A percentile compares a stretch with the other conserved stretches of the same genome.
Conservation (phyloP, 2,329 filamentous ascomycete genomes). For the Scedosporium apiospermum region DNA sequence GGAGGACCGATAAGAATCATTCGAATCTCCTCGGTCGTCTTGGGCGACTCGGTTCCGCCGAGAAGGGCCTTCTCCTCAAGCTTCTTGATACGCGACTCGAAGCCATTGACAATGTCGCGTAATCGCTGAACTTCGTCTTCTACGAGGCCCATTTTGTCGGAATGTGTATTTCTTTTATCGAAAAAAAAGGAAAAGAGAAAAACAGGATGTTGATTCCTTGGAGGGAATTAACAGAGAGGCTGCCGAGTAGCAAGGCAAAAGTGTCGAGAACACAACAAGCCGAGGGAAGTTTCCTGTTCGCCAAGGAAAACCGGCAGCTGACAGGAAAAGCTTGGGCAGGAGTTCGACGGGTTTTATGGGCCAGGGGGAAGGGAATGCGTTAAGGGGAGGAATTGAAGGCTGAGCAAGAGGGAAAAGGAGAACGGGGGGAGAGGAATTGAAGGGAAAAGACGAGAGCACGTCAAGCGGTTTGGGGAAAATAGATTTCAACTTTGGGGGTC, state of each 20-base stretch:
- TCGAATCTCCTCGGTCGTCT: constrained; percentile 61
- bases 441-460: constrained; percentile 3
- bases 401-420: constrained; percentile 1
- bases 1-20: constrained; percentile 98
- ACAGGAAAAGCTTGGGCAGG: not conserved
- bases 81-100: constrained; percentile 78
- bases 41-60: constrained; percentile 33
- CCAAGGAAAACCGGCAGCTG: not conserved
- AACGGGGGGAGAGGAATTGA: constrained; percentile 9
- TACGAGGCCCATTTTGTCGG: constrained; percentile 72
- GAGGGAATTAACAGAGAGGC: not conserved
- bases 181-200: constrained; percentile 11
- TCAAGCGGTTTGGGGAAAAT: not conserved
- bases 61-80: constrained; percentile 63
- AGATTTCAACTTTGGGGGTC: constrained; percentile 1
- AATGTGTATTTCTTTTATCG: constrained; percentile 11
- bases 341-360: not conserved
- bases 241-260: not conserved
- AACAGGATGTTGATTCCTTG: constrained; percentile 10
- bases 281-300: not conserved
- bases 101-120: constrained; percentile 71
- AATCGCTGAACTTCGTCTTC: constrained; percentile 78
- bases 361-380: not conserved
- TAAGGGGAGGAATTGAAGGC: not conserved
- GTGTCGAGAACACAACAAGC: not conserved